phyloP scores from a whole-genome alignment of 768 basidiomycete species.

The Kwoniella europaea region DNA sequence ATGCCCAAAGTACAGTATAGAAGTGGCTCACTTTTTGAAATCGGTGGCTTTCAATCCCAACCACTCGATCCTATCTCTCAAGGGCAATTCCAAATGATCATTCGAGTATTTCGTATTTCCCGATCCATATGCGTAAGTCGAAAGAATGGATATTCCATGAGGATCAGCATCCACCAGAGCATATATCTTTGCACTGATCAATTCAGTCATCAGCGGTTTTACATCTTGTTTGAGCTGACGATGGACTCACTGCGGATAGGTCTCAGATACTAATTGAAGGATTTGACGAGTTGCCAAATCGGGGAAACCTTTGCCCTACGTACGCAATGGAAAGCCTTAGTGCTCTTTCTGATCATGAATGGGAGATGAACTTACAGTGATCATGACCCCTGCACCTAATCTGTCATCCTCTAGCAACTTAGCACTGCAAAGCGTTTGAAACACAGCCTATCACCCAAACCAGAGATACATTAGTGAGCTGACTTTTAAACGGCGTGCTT shows the following conservation, averaged over 20 bases:
- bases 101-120: constrained; percentile 65
- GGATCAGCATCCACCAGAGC: constrained; percentile 89
- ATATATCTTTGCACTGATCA: constrained; percentile 71
- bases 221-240: not conserved
- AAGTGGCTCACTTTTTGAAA: constrained; percentile 64
- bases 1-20: not conserved
- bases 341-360: too few relatives aligned
- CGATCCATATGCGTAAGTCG: constrained; percentile 84
- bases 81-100: constrained; percentile 70
- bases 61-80: constrained; percentile 73
- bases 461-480: not conserved
- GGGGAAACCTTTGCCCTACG: constrained; percentile 94
- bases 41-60: constrained; percentile 77
- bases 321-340: too few relatives aligned
- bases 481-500: not conserved
- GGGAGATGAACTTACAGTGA: constrained; percentile 66
- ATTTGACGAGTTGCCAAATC: constrained; percentile 89
- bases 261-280: constrained; percentile 71
- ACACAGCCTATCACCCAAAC: constrained; percentile 73
- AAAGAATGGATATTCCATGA: constrained; percentile 88
- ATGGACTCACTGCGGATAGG: constrained; percentile 66
- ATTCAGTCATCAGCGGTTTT: not conserved
- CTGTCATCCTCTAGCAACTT: constrained; percentile 64
- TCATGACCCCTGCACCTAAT: constrained; percentile 71
- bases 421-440: constrained; percentile 77